Conservation (phyloP, 2,329 filamentous ascomycete species). For the Drechmeria coniospora region DNA sequence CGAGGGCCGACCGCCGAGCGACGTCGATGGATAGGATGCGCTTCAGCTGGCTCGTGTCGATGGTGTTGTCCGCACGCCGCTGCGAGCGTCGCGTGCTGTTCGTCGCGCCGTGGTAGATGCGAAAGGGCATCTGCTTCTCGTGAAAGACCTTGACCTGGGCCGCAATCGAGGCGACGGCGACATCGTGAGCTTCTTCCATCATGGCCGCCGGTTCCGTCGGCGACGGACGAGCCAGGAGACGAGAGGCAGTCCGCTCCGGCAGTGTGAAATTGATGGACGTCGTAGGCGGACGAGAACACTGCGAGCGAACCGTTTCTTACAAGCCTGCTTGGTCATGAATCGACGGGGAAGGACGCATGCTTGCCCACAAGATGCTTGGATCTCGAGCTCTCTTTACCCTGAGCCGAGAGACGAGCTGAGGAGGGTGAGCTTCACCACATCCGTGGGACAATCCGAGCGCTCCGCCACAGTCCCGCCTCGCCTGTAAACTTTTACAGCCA, state of each 20-base stretch:
- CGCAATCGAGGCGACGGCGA: conserved; percentile 26
- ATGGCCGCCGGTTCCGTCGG: too few relatives aligned
- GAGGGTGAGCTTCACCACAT: too few relatives aligned
- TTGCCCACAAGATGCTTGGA: too few relatives aligned
- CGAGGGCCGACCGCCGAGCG: conserved; percentile 37
- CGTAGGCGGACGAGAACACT: too few relatives aligned
- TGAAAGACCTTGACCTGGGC: conserved; percentile 28
- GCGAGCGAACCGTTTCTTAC: too few relatives aligned
- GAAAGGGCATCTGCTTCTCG: conserved; percentile 37
- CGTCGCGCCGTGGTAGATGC: conserved; percentile 64
- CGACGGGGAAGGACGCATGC: too few relatives aligned
- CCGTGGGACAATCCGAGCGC: background rate
- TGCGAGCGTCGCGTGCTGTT: conserved; percentile 53
- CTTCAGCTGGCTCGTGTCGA: conserved; percentile 51
- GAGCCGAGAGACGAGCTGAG: too few relatives aligned
- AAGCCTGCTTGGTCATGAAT: too few relatives aligned
- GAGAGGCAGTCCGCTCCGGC: too few relatives aligned
- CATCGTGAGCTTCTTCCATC: conserved; percentile 31
- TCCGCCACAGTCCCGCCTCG: background rate
- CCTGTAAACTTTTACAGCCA: too few relatives aligned
- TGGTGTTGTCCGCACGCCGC: conserved; percentile 33
- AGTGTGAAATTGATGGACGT: too few relatives aligned
- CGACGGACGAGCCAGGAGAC: background rate
- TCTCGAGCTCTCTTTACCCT: too few relatives aligned
- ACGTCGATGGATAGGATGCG: conserved; percentile 47